Conservation (phyloP, 208 protist species). For the Acanthamoeba lenticulata region DNA sequence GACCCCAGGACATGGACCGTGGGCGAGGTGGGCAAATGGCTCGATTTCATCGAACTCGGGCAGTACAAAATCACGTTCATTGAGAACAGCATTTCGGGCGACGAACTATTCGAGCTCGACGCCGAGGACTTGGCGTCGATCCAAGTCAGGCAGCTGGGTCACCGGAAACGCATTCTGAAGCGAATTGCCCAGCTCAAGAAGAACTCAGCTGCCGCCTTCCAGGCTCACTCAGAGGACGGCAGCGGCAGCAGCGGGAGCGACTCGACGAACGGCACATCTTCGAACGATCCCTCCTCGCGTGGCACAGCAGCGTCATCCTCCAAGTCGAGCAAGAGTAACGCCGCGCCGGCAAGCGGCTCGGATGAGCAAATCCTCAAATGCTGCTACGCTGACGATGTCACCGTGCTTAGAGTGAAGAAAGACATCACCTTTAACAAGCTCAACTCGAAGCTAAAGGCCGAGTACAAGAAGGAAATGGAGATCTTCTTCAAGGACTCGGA, state of each 20-base stretch:
- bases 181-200: slow-evolving; percentile 58
- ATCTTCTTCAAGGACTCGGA: slow-evolving; percentile 59
- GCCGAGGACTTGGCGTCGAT: slow-evolving; percentile 59
- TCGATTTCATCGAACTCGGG: slow-evolving; percentile 62
- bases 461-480: slow-evolving; percentile 69
- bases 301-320: background rate
- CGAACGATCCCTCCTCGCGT: background rate
- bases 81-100: slow-evolving; percentile 66
- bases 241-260: background rate
- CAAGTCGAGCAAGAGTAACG: background rate
- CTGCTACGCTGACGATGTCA: slow-evolving; percentile 51
- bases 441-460: background rate
- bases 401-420: slow-evolving; percentile 30
- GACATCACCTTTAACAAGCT: slow-evolving; percentile 61
- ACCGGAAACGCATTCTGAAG: slow-evolving; percentile 64
- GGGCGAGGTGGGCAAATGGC: slow-evolving; percentile 65
- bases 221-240: slow-evolving; percentile 31
- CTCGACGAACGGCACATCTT: background rate
- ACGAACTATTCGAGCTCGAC: slow-evolving; percentile 64
- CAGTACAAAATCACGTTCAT: slow-evolving; percentile 68
- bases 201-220: slow-evolving; percentile 58
- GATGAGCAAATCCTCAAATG: slow-evolving; percentile 64
- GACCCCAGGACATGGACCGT: slow-evolving; percentile 49
- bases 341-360: background rate
- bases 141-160: slow-evolving; percentile 50